A percentile compares a stretch with the other conserved stretches of the same genome.
Evolutionary conservation across 2,329 filamentous ascomycete species (phyloP).

Genomic region (Endothia cerciana): DNA sequence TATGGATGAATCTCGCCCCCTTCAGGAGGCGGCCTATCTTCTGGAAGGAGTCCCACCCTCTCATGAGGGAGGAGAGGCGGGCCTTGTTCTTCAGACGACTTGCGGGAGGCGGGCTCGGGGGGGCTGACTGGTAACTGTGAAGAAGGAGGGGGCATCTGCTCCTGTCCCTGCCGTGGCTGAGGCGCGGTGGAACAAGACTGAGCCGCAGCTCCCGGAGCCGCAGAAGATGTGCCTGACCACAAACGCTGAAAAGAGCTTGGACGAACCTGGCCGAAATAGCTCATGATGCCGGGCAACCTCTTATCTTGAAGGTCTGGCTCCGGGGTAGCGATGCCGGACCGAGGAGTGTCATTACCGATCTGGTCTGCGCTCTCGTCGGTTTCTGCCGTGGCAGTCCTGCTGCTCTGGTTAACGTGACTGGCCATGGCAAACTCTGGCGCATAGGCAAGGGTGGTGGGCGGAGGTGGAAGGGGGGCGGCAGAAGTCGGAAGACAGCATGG

Average conservation of each 20-base stretch:
- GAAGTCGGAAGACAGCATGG: slow-evolving; percentile 31
- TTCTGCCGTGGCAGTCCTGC: slow-evolving; percentile 61
- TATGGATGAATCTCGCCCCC: slow-evolving; percentile 48
- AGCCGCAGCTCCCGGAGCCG: slow-evolving; percentile 45
- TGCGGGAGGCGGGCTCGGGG: slow-evolving; percentile 31
- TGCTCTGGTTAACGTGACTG: slow-evolving; percentile 55
- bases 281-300: slow-evolving; percentile 92
- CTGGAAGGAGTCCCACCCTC: slow-evolving; percentile 39
- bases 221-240: slow-evolving; percentile 45
- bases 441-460: slow-evolving; percentile 27
- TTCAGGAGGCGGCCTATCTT: slow-evolving; percentile 38
- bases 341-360: slow-evolving; percentile 83
- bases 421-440: slow-evolving; percentile 36
- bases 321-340: slow-evolving; percentile 89
- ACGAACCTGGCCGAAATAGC: slow-evolving; percentile 99
- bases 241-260: slow-evolving; percentile 68
- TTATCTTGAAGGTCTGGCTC: slow-evolving; percentile 94
- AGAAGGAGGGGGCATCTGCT: slow-evolving; percentile 28
- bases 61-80: slow-evolving; percentile 45
- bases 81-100: slow-evolving; percentile 33
- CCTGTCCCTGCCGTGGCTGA: slow-evolving; percentile 24
- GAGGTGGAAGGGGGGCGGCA: slow-evolving; percentile 27
- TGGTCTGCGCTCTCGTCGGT: slow-evolving; percentile 72
- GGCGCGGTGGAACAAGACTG: slow-evolving; percentile 35
- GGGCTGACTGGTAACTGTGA: slow-evolving; percentile 34